Percentiles rank a stretch among this genome's conserved stretches.
Evolutionary conservation across 495 filamentous ascomycete genomes (phyloP).

Genomic region (Glarea lozoyensis): DNA sequence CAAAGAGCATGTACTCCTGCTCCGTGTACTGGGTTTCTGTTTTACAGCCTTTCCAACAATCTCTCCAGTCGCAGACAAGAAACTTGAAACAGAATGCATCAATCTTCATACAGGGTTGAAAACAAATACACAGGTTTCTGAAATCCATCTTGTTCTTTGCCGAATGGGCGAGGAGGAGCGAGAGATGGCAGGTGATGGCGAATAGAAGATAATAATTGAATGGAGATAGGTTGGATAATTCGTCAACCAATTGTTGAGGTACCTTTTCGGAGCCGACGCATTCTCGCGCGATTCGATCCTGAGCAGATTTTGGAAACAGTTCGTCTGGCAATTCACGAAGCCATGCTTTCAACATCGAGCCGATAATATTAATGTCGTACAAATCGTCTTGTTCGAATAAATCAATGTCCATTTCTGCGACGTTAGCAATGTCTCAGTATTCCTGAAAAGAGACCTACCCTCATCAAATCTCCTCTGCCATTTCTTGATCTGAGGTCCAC

Average conservation of each 20-base stretch:
- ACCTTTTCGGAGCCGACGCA: slow-evolving; percentile 66
- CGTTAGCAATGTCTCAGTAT: slow-evolving; percentile 22
- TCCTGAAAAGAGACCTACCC: slow-evolving; percentile 31
- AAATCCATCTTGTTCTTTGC: slow-evolving; percentile 95
- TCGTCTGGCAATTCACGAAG: slow-evolving; percentile 88
- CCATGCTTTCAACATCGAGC: slow-evolving; percentile 89
- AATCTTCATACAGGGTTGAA: slow-evolving; percentile 89
- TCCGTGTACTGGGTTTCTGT: slow-evolving; percentile 75
- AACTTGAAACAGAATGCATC: slow-evolving; percentile 87
- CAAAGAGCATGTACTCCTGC: slow-evolving; percentile 59
- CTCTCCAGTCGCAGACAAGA: slow-evolving; percentile 82
- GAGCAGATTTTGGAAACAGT: slow-evolving; percentile 71
- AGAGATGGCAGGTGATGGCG: slow-evolving; percentile 88
- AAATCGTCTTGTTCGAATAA: slow-evolving; percentile 75
- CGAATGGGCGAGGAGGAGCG: slow-evolving; percentile 72
- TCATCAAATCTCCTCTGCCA: slow-evolving; percentile 84
- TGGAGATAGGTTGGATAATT: slow-evolving; percentile 80
- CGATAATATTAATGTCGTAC: slow-evolving; percentile 90
- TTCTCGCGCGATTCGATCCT: slow-evolving; percentile 63
- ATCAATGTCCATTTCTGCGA: slow-evolving; percentile 68
- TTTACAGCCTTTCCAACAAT: slow-evolving; percentile 92
- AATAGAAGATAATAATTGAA: slow-evolving; percentile 96
- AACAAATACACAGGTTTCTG: slow-evolving; percentile 85
- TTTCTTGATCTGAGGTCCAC: slow-evolving; percentile 70
- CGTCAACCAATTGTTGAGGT: slow-evolving; percentile 75